Base-by-base conservation (phyloP, 257 asterid genomes). In the Coffea canephora region DNA sequence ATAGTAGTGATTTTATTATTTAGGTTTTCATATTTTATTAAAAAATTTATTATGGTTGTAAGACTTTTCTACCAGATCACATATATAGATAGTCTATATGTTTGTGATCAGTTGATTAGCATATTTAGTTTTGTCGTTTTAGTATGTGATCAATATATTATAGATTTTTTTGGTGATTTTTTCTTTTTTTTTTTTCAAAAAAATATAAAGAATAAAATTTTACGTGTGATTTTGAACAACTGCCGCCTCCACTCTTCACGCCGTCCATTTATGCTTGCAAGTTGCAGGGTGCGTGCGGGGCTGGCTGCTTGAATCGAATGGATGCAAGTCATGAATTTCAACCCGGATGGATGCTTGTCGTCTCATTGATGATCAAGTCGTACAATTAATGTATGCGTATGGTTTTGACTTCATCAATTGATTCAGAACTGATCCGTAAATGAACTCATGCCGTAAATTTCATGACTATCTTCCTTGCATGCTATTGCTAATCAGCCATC, bases 361-460 rank as follows among this genome's bases (percentile, higher is more conserved):
- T 31, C 34, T 66, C 54, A 27, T 73, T 36, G 12, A 73, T 31
- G 66, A 50, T 74, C 78, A 55, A 75, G 65, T 25, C 69, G 18
- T 64, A 10, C 69, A 11, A 61, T 61, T 39, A 39, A 39, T 39
- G 34, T 31, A 61, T 23, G n/a, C 8, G n/a, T 61, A 61, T 61
- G 34, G 23, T 25, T 67, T 36, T 41, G 43, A 43, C 71, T 41
- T 61, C 2, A 23, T 39, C n/a, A 75, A 52, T 16, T 16, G 18
- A 23, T 54, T 31, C 34, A 31, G 34, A 50, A 34, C 43, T 34
- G 21, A 25, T 48, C 75, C 34, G 34, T 31, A 31, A 31, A 31
- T 31, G 1, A 31, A 31, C 34, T 31, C 34, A 27, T 27, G 27
- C 27, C 27, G 27, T 27, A 27, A 27, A 27, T 27, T 27, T 27